Evolutionary conservation across 495 filamentous ascomycete species (phyloP), one percentile per base, ranked within the genome.

Genomic region (Chaetomium fimeti): DNA sequence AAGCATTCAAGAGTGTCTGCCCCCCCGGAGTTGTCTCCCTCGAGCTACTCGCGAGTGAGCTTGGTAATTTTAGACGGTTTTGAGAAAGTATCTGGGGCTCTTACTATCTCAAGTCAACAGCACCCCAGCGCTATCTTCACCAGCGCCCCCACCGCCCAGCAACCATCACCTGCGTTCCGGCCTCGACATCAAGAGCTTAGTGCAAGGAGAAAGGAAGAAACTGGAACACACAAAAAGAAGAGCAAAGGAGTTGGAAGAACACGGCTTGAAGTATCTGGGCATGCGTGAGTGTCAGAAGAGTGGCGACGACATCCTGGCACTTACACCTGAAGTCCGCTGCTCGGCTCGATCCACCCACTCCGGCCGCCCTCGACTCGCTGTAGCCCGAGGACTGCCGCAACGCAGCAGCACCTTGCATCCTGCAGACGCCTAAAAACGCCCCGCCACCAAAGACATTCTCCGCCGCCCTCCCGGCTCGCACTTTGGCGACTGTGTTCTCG

Each of bases 381-480:
- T 18, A 60, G 20, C 28, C 28, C 43, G 47, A 42, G 20, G 7
- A 22, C 40, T 29, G 15, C 49, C 40, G 51, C 58, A 43, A n/a
- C 55, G 13, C 55, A 60, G 45, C 54, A 32, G 15, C 57, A 27
- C 16, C 45, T 38, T 65, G 64, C 64, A 70, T 61, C 42, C 29
- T 63, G 67, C 64, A 64, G 60, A 62, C 49, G 53, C 61, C 57
- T 61, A 60, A 63, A 61, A 63, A 45, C 49, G 43, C 42, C 24
- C 59, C 48, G 52, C 16, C 47, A 47, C 32, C 22, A 36, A 9
- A 36, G 7, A 32, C 53, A 20, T n/a, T 20, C 55, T 27, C 49
- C 43, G 18, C 28, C n/a, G 47, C 51, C 51, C 38, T 22, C 55
- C 32, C 52, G 51, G 49, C 53, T 43, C 55, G 24, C 55, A 22